Evolutionary conservation across 257 asterid genomes (phyloP), one percentile per base, ranked within the genome.

Genomic region (Scutellaria barbata): DNA sequence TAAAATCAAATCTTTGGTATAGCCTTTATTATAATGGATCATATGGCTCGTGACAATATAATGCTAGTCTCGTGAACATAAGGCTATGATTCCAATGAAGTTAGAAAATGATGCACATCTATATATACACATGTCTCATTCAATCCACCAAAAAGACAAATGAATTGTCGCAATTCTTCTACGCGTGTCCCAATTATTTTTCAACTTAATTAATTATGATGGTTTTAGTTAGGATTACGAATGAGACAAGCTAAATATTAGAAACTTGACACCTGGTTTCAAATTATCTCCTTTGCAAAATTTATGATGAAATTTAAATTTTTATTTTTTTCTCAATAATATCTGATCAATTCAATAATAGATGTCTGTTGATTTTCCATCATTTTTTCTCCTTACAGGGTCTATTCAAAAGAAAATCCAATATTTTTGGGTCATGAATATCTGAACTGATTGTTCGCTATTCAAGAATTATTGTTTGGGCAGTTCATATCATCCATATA

Each of bases 251-350:
- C n/a, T 48, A 2, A 8, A 45, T 70, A 33, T 30, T 25, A 14
- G 5, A 14, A 35, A 10, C 14, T 39, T 35, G 74, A 69, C 74
- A 69, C 66, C 12, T 68, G 61, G 70, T 22, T 45, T 53, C 37
- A 53, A 30, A 30, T 5, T 30, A 18, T 6, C 35, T 18, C 37
- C 13, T 51, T 14, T 16, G 17, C 10, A 1, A 13, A 18, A 53
- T 17, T 53, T 53, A 17, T 8, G 6, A 53, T 6, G 59, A 53
- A 2, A 13, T 22, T 22, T 22, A 22, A 22, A 1, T 22, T 22
- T 0, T 22, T 22, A 22, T 22, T n/a, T n/a, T n/a, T n/a, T n/a
- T n/a, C n/a, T n/a, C n/a, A n/a, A n/a, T n/a, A n/a, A n/a, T n/a
- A n/a, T n/a, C n/a, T n/a, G n/a, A n/a, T n/a, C n/a, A n/a, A n/a